Conservation (phyloP, 805 yeast genomes). For the Candida ortonii region DNA sequence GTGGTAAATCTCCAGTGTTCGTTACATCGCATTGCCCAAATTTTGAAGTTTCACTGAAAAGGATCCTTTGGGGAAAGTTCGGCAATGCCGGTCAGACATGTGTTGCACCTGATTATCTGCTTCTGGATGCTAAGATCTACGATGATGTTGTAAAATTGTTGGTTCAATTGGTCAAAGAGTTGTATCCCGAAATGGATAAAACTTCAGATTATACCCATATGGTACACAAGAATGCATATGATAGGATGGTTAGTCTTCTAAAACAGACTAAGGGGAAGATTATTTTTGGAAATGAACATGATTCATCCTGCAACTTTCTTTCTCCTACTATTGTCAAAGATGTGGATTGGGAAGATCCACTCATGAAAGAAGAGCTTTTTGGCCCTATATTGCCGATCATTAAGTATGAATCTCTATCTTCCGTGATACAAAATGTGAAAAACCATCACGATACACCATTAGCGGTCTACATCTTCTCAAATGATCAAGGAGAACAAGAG, state of each 20-base stretch:
- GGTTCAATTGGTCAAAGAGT: slow-evolving; percentile 38
- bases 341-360: slow-evolving; percentile 61
- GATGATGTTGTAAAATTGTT: slow-evolving; percentile 47
- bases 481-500: slow-evolving; percentile 44
- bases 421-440: slow-evolving; percentile 45
- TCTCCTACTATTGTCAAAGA: slow-evolving; percentile 72
- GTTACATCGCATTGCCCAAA: slow-evolving; percentile 51
- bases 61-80: slow-evolving; percentile 77
- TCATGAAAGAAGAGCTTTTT: slow-evolving; percentile 76
- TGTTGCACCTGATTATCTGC: slow-evolving; percentile 80
- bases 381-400: slow-evolving; percentile 84
- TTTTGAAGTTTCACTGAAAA: slow-evolving; percentile 35
- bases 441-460: slow-evolving; percentile 72
- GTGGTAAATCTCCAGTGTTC: slow-evolving; percentile 89
- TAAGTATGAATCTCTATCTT: slow-evolving; percentile 44
- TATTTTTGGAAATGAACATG: slow-evolving; percentile 43
- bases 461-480: slow-evolving; percentile 69
- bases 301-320: slow-evolving; percentile 43
- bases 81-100: slow-evolving; percentile 88
- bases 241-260: slow-evolving; percentile 44
- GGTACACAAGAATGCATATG: slow-evolving; percentile 52
- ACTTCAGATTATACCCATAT: slow-evolving; percentile 56
- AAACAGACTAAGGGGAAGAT: slow-evolving; percentile 49
- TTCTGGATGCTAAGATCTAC: slow-evolving; percentile 61
- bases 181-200: slow-evolving; percentile 41